phyloP scores from a whole-genome alignment of 2,329 filamentous ascomycete genomes.

The Hymenotorrendiella dingleyae region DNA sequence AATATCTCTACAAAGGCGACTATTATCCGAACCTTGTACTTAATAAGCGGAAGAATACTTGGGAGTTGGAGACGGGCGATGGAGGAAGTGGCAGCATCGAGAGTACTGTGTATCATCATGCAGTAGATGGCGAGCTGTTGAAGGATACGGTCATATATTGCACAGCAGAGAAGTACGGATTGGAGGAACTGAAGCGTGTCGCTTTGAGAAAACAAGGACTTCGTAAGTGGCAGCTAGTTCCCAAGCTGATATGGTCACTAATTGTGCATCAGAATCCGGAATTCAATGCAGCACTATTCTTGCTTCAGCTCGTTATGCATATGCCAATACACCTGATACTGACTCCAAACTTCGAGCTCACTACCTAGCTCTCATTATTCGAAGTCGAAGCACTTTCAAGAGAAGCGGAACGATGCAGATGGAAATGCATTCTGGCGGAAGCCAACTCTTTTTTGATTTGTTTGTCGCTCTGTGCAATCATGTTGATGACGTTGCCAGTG shows the following conservation, averaged over 20 bases:
- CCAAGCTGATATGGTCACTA: background rate
- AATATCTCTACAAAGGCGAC: conserved; percentile 71
- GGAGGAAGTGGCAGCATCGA: conserved; percentile 60
- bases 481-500: conserved; percentile 90
- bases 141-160: conserved; percentile 95
- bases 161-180: conserved; percentile 79
- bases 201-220: conserved; percentile 91
- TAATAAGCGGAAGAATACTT: conserved; percentile 79
- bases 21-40: conserved; percentile 76
- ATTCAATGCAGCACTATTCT: conserved; percentile 90
- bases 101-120: conserved; percentile 71
- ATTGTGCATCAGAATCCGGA: conserved; percentile 37
- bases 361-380: conserved; percentile 95
- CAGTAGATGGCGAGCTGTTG: conserved; percentile 70
- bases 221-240: conserved; percentile 17
- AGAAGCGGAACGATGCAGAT: conserved; percentile 97
- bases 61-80: conserved; percentile 63
- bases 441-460: conserved; percentile 92
- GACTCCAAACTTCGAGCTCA: conserved; percentile 92
- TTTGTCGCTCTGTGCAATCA: conserved; percentile 98
- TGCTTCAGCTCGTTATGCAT: conserved; percentile 88
- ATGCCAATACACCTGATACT: conserved; percentile 88
- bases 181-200: conserved; percentile 88
- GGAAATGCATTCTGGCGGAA: conserved; percentile 90
- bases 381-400: conserved; percentile 96